phyloP scores from a whole-genome alignment of 1,284 basidiomycete species.

The Sanghuangporus sanghuang region DNA sequence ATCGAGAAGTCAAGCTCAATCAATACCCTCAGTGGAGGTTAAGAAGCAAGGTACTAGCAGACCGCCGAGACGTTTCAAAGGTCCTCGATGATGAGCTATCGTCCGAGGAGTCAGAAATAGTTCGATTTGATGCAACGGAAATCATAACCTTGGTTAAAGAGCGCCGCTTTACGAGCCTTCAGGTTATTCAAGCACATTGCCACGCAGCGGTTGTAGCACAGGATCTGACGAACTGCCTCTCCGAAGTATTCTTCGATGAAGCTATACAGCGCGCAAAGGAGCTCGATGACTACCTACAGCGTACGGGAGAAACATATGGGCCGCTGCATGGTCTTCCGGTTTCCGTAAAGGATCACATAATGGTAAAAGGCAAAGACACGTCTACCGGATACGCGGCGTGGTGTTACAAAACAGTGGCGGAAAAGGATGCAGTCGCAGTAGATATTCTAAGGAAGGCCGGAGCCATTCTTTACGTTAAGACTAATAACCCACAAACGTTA shows the following conservation, averaged over 20 bases:
- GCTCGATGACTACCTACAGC: conserved; percentile 42
- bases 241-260: conserved; percentile 50
- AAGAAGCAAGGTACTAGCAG: conserved; percentile 20
- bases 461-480: conserved; percentile 54
- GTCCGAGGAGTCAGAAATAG: conserved; percentile 29
- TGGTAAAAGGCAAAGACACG: conserved; percentile 42
- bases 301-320: conserved; percentile 46
- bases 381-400: conserved; percentile 48
- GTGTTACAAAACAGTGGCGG: conserved; percentile 38
- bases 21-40: conserved; percentile 30
- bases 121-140: conserved; percentile 30
- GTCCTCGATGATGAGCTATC: conserved; percentile 28
- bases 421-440: conserved; percentile 41
- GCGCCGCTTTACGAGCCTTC: conserved; percentile 30
- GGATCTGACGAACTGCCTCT: conserved; percentile 46
- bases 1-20: conserved; percentile 28
- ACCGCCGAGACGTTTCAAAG: conserved; percentile 28
- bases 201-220: conserved; percentile 33
- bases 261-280: conserved; percentile 45
- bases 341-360: conserved; percentile 51
- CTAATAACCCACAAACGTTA: conserved; percentile 50
- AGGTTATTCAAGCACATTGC: conserved; percentile 31
- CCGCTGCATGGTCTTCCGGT: conserved; percentile 59
- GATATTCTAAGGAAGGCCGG: conserved; percentile 44
- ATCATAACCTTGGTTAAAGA: conserved; percentile 26